Conservation (phyloP, 2,329 filamentous ascomycete genomes). For the Neonectria hederae region DNA sequence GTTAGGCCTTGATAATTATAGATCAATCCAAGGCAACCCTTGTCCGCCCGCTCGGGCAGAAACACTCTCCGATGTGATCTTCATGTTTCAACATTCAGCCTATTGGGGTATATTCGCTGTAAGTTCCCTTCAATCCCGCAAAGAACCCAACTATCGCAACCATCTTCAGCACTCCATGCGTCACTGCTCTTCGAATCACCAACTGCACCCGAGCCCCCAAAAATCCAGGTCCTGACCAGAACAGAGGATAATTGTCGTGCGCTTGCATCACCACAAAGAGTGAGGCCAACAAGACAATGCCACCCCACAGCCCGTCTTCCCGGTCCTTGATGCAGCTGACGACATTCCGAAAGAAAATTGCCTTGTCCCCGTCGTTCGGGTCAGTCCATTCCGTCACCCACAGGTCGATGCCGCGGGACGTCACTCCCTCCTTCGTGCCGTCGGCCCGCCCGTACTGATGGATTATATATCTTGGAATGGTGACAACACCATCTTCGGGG, state of each 20-base stretch:
- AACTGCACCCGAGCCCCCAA: conserved; percentile 18
- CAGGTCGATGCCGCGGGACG: conserved; percentile 25
- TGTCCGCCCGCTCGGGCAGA: neutral
- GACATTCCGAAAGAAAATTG: conserved; percentile 37
- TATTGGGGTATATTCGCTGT: conserved; percentile 12
- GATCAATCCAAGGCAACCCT: neutral
- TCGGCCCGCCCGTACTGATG: conserved; percentile 36
- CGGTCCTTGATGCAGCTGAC: conserved; percentile 33
- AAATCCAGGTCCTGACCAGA: conserved; percentile 30
- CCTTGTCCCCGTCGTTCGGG: conserved; percentile 34
- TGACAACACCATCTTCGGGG: conserved; percentile 31
- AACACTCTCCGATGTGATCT: neutral
- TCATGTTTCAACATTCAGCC: neutral
- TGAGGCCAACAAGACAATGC: conserved; percentile 24
- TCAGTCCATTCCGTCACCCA: conserved; percentile 37
- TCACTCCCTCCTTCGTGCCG: conserved; percentile 22
- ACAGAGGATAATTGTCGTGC: conserved; percentile 37
- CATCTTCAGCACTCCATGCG: conserved; percentile 16
- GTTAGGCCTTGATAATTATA: too few relatives aligned
- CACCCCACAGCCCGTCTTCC: conserved; percentile 20
- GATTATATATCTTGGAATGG: conserved; percentile 31
- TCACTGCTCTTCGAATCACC: conserved; percentile 15
- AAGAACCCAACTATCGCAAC: conserved; percentile 3
- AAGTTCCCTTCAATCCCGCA: conserved; percentile 7
- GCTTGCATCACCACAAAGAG: conserved; percentile 30